Conservation (phyloP, 257 asterid genomes). For the Solanum chiquidenum region DNA sequence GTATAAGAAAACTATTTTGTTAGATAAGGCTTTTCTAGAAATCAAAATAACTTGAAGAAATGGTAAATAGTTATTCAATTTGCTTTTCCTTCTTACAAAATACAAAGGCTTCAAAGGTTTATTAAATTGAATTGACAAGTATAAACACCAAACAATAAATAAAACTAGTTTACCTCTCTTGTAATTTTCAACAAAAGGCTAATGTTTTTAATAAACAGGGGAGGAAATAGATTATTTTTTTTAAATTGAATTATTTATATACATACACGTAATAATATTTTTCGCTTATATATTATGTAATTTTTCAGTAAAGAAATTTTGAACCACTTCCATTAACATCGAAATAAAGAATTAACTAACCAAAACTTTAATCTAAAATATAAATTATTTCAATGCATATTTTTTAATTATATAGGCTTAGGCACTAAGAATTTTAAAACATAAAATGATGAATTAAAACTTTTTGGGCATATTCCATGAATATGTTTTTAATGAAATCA, state of each 20-base stretch:
- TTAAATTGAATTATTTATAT: background rate
- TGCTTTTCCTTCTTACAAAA: background rate
- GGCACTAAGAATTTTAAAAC: background rate
- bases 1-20: background rate
- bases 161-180: background rate
- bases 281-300: background rate
- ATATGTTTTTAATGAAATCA: slow-evolving; percentile 2
- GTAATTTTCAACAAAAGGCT: background rate
- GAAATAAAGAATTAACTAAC: background rate
- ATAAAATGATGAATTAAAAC: background rate
- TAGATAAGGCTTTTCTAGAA: background rate
- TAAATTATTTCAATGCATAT: background rate
- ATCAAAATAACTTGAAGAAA: background rate
- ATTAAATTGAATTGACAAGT: background rate
- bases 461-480: slow-evolving; percentile 25
- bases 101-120: background rate
- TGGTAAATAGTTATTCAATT: background rate
- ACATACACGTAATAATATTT: too few species aligned
- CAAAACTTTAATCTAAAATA: background rate
- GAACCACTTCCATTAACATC: background rate
- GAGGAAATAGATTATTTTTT: background rate
- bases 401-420: background rate
- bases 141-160: background rate
- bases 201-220: background rate
- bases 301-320: background rate